Evolutionary conservation across 2,329 filamentous ascomycete genomes (phyloP).

Genomic region (Arthroderma uncinatum): DNA sequence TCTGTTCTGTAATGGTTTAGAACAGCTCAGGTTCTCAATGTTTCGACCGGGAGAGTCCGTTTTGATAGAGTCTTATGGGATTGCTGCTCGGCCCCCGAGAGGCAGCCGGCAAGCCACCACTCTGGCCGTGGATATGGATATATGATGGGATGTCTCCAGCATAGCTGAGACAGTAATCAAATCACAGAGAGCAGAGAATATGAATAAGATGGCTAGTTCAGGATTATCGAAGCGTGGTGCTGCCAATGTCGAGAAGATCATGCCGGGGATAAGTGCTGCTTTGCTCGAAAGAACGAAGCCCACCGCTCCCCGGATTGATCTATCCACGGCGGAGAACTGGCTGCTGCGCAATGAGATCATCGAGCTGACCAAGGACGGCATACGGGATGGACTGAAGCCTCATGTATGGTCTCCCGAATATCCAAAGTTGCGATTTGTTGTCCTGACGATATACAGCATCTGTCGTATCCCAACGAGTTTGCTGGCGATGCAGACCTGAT

Average conservation of each 20-base stretch:
- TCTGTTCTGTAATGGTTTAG: neutral
- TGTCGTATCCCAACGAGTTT: neutral
- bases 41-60: neutral
- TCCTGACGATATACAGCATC: neutral
- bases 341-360: neutral
- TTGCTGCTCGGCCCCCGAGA: neutral
- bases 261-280: neutral
- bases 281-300: neutral
- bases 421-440: neutral
- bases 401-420: neutral
- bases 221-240: neutral
- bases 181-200: neutral
- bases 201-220: neutral
- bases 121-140: neutral
- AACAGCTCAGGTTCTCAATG: neutral
- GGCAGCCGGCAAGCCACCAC: no score
- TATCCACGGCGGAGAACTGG: neutral
- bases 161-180: neutral
- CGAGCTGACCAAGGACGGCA: neutral
- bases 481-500: neutral
- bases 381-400: neutral
- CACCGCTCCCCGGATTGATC: neutral
- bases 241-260: neutral
- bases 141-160: neutral
- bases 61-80: neutral